Evolutionary conservation across 768 basidiomycete genomes (phyloP), one percentile per base, ranked within the genome.

Genomic region (Fibroporia radiculosa): DNA sequence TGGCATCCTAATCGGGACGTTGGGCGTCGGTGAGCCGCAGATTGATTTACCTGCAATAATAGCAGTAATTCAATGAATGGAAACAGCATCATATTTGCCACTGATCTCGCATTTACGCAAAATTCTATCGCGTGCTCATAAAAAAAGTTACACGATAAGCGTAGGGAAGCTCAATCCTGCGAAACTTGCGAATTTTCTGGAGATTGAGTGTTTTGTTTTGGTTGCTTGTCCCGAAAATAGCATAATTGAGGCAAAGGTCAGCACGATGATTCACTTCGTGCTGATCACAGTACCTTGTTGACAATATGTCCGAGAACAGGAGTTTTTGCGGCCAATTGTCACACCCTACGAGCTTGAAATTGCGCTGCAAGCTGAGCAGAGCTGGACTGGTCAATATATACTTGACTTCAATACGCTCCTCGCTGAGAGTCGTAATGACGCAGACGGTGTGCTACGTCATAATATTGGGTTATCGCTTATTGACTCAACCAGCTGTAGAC

Each of bases 141-240:
- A 93, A 67, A 98, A 98, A 62, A 80, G 78, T 49, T 99, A 98
- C 64, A 97, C 95, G 2, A 79, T 99, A 53, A 87, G 82, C 42
- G 93, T 99, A 0, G 95, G 96, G 28, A 92, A 95, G 63, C 75
- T 96, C 37, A 96, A 90, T 54, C 93, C 96, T 0, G 77, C 92
- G 6, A 98, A 98, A 57, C 73, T 98, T 18, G 95, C 83, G 7
- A 99, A 98, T 63, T 98, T 97, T 62, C 75, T 87, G 56, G 93
- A 97, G 61, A 83, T 99, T 39, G 95, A 97, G 58, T 95, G 93
- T 56, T 98, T 92, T 56, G 84, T 97, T 14, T 72, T 96, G 47
- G 88, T 96, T 3, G 93, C 93, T 2, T 99, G 96, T 62, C 85
- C 84, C 0, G 93, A 99, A 61, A 95, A 95, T 54, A 88, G 84